Percentiles rank a stretch among this genome's conserved stretches.
These are phyloP conservation scores for Ettlia oleoabundans DNA, from an alignment of 139 green algal species.

Conservation along the genomic window DNA sequence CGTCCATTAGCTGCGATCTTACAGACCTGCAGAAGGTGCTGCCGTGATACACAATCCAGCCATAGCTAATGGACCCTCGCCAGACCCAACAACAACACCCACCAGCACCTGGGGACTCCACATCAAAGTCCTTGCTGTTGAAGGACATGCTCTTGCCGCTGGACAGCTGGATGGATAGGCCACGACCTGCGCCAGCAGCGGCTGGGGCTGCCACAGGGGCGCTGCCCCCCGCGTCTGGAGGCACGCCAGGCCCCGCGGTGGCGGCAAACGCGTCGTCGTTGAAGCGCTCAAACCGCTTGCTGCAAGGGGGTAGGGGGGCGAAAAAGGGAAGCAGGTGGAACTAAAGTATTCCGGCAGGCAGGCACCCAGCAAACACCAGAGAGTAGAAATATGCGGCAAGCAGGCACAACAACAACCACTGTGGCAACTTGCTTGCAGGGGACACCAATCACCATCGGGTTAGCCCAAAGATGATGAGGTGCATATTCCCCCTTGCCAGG, in stretches of 20 bases:
- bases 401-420: too few relatives aligned
- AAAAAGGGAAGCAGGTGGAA: background rate
- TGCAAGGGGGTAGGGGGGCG: background rate
- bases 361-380: too few relatives aligned
- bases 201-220: background rate
- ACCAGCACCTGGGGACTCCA: background rate
- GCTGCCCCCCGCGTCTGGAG: background rate
- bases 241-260: background rate
- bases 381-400: too few relatives aligned
- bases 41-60: too few relatives aligned
- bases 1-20: too few relatives aligned
- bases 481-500: too few relatives aligned
- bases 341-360: background rate
- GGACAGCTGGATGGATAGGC: constrained; percentile 39
- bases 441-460: too few relatives aligned
- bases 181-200: too few relatives aligned
- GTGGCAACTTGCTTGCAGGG: too few relatives aligned
- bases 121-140: background rate
- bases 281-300: constrained; percentile 34
- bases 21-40: too few relatives aligned
- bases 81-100: background rate
- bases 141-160: background rate
- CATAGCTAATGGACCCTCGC: background rate
- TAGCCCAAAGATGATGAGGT: too few relatives aligned
- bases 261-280: constrained; percentile 2